These are phyloP conservation scores for Oryza australiensis DNA, from an alignment of 176 grass and related monocot species.

Conservation along the genomic window DNA sequence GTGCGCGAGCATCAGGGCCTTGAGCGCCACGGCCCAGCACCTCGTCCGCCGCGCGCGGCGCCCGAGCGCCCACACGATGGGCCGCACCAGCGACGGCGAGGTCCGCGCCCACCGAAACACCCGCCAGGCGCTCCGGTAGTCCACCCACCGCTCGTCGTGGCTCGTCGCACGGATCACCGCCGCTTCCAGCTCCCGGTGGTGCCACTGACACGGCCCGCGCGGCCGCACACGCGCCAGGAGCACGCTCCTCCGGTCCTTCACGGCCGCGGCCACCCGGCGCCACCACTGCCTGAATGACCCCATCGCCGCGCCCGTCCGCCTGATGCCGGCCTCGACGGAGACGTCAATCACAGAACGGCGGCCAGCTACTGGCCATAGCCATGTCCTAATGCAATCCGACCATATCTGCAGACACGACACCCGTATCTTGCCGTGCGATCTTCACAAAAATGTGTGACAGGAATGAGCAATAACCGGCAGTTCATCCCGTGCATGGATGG, in stretches of 20 bases:
- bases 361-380: neutral
- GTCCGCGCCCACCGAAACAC: constrained; percentile 55
- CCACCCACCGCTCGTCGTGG: constrained; percentile 52
- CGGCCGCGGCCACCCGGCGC: constrained; percentile 40
- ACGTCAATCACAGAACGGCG: neutral
- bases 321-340: neutral
- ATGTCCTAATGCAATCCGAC: neutral
- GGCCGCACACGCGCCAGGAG: constrained; percentile 31
- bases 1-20: constrained; percentile 55
- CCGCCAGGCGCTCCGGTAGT: constrained; percentile 43
- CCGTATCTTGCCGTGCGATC: neutral
- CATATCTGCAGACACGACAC: no score
- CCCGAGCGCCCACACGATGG: constrained; percentile 37
- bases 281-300: constrained; percentile 44
- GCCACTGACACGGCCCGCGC: neutral
- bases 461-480: neutral
- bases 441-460: neutral
- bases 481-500: no score
- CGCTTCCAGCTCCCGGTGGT: constrained; percentile 40
- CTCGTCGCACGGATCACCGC: constrained; percentile 53
- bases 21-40: constrained; percentile 61
- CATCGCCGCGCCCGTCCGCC: neutral
- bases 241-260: constrained; percentile 57
- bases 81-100: constrained; percentile 19
- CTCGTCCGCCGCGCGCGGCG: constrained; percentile 43